Conservation (phyloP, 306 rosid species). For the Urtica urens region DNA sequence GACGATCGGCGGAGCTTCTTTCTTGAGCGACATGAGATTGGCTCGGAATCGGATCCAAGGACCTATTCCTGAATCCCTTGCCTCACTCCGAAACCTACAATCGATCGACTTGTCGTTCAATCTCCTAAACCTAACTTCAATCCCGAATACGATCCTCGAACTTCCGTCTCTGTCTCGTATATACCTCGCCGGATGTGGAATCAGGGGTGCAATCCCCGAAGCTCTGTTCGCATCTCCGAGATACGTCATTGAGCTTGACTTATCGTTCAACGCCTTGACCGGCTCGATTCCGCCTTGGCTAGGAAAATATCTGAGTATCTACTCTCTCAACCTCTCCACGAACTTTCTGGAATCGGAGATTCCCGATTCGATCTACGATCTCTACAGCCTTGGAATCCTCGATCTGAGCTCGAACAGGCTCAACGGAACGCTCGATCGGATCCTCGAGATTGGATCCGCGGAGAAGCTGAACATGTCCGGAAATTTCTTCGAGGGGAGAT, state of each 20-base stretch:
- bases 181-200: conserved; percentile 47
- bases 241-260: conserved; percentile 58
- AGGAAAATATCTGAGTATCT: conserved; percentile 36
- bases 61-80: conserved; percentile 40
- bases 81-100: conserved; percentile 49
- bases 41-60: conserved; percentile 39
- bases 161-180: conserved; percentile 34
- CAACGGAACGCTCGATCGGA: conserved; percentile 31
- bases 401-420: conserved; percentile 69
- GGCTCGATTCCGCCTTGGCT: conserved; percentile 59
- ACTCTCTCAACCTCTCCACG: conserved; percentile 48
- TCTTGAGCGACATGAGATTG: conserved; percentile 31
- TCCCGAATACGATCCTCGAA: conserved; percentile 37
- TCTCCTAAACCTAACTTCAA: conserved; percentile 31
- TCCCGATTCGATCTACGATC: conserved; percentile 36
- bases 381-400: conserved; percentile 33
- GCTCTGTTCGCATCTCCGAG: conserved; percentile 15
- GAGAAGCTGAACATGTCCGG: conserved; percentile 49
- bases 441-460: conserved; percentile 31
- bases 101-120: conserved; percentile 51
- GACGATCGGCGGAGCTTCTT: conserved; percentile 40
- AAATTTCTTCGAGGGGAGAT: conserved; percentile 36
- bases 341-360: conserved; percentile 44
- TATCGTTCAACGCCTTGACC: conserved; percentile 40
- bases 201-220: conserved; percentile 41